Conservation (phyloP, 495 filamentous ascomycete species). For the Annulohypoxylon maeteangense region DNA sequence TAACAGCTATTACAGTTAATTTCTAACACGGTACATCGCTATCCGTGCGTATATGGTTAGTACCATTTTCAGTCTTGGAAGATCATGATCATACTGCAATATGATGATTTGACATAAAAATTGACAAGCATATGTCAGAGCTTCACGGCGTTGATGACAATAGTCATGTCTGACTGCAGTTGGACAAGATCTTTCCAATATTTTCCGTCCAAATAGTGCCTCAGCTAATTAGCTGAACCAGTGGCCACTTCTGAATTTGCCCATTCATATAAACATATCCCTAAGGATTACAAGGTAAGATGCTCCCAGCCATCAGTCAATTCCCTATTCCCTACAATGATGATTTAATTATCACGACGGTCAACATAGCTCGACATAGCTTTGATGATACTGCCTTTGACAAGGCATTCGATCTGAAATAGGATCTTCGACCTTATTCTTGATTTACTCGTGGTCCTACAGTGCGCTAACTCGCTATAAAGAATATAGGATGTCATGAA, state of each 20-base stretch:
- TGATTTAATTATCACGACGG: constrained; percentile 95
- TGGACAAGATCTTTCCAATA: constrained; percentile 24
- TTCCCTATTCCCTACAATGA: constrained; percentile 53
- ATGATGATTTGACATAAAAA: constrained; percentile 75
- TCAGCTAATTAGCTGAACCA: constrained; percentile 41
- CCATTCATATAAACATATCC: neutral
- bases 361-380: constrained; percentile 85
- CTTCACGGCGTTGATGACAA: constrained; percentile 71
- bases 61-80: constrained; percentile 11
- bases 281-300: constrained; percentile 28
- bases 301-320: neutral
- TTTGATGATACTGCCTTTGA: constrained; percentile 95
- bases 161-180: constrained; percentile 57
- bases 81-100: constrained; percentile 27
- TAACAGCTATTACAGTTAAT: constrained; percentile 20
- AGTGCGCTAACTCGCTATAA: constrained; percentile 24
- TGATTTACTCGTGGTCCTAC: neutral
- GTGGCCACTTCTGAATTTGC: neutral
- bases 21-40: neutral
- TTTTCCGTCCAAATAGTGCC: constrained; percentile 3
- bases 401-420: constrained; percentile 77
- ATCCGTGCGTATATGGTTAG: constrained; percentile 6
- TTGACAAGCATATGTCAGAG: constrained; percentile 93
- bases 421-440: constrained; percentile 27
- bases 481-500: neutral